Conservation (phyloP, 73 alveolate genomes). For the Paramecium tetraurelia region DNA sequence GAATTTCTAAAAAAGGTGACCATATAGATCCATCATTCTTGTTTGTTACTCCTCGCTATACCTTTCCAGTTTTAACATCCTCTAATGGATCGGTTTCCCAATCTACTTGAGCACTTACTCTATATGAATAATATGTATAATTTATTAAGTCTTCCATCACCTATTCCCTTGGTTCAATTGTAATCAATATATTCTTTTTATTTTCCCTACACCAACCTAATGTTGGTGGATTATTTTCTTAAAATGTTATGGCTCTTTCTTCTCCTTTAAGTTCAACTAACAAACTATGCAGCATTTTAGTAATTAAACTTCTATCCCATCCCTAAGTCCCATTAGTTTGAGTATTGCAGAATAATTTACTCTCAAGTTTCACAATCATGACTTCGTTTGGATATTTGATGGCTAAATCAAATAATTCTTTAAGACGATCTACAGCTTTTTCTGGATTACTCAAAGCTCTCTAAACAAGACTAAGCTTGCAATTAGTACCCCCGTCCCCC, state of each 20-base stretch:
- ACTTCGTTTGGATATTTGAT: not conserved
- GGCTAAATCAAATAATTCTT: not conserved
- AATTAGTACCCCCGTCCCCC: not conserved
- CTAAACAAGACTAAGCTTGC: not conserved
- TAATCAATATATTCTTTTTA: not conserved
- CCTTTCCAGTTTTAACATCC: not conserved
- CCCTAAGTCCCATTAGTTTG: slow-evolving; percentile 1
- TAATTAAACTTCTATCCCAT: not conserved
- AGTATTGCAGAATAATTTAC: not conserved
- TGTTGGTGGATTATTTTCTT: not conserved
- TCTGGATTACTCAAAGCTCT: not conserved
- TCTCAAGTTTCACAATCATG: not conserved
- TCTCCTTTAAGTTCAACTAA: not conserved
- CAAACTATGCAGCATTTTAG: not conserved
- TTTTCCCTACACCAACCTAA: slow-evolving; percentile 2
- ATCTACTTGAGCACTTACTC: not conserved
- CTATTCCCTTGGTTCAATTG: not conserved
- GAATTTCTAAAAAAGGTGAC: slow-evolving; percentile 18
- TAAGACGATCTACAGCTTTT: not conserved
- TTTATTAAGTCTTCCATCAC: not conserved
- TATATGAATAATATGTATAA: not conserved
- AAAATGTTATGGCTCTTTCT: not conserved
- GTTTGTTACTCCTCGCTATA: not conserved
- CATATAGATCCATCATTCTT: not conserved
- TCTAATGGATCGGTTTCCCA: slow-evolving; percentile 4